Evolutionary conservation across 306 rosid species (phyloP), one percentile per base, ranked within the genome.

Genomic region (Canavalia ensiformis): DNA sequence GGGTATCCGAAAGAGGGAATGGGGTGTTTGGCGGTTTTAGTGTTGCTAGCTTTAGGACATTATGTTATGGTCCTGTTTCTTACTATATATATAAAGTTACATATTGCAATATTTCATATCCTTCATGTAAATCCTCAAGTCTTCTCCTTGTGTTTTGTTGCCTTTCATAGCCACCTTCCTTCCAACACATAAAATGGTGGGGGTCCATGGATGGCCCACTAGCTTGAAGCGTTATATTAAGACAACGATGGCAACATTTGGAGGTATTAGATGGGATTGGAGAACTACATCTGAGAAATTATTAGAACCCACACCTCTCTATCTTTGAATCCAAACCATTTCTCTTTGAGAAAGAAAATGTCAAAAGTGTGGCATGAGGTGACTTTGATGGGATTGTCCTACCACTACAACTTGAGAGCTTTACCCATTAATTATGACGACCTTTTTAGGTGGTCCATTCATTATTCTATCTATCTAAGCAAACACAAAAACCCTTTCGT

Each of bases 101-200:
- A 18, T 18, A 18, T 18, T 18, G 25, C 25, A 18, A 18, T 18
- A 18, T 42, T 52, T 37, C 31, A 35, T 18, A 68, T 58, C 4
- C 2, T 52, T 51, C 2, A 54, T 42, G 72, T 42, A 28, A 28
- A 68, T 42, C 50, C 30, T 9, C 8, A 41, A 51, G 82, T 11
- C 72, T 10, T 47, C 39, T 42, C n/a, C 50, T 59, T 63, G 42
- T 74, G 10, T 45, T 65, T 35, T 64, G 62, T 73, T 12, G 55
- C 42, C 51, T 41, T 72, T 74, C 72, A 47, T 34, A 46, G 55
- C 72, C 30, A 57, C 78, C 84, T 84, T 73, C 63, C 45, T 59
- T 80, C 62, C n/a, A 54, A 66, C 85, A 85, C 83, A 82, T 72
- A 83, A 18, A 18, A 13, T 41, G 18, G 82, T 83, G 89, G 87